These are phyloP conservation scores for Suhomyces guaymorum DNA, from an alignment of 1,139 yeast genomes.

Conservation along the genomic window DNA sequence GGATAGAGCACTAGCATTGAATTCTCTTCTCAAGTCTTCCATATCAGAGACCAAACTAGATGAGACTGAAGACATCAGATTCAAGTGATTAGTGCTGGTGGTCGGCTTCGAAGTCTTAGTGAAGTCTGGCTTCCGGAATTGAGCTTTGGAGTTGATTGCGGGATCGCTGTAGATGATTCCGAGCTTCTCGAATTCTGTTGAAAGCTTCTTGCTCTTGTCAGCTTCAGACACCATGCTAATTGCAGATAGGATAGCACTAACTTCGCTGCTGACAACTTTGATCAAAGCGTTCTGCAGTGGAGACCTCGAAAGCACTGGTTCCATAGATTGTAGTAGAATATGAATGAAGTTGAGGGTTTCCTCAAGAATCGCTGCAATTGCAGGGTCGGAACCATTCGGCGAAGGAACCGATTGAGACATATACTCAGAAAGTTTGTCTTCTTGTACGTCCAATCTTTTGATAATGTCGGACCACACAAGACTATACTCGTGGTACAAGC, in stretches of 20 bases:
- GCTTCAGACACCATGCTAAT: constrained; percentile 18
- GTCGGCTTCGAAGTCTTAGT: neutral
- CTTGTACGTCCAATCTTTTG: constrained; percentile 30
- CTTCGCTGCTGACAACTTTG: constrained; percentile 24
- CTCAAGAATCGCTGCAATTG: constrained; percentile 11
- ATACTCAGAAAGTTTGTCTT: constrained; percentile 24
- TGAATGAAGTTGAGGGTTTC: constrained; percentile 12
- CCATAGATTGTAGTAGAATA: constrained; percentile 9
- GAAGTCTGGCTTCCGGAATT: neutral
- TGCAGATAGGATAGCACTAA: constrained; percentile 25
- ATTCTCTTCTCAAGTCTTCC: constrained; percentile 1
- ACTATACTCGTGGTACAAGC: constrained; percentile 31
- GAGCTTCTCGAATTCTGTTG: constrained; percentile 13
- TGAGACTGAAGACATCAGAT: constrained; percentile 4
- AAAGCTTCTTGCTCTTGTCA: constrained; percentile 1
- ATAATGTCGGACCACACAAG: constrained; percentile 43
- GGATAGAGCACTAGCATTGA: neutral
- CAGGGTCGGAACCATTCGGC: constrained; percentile 8
- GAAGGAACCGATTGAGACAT: constrained; percentile 20
- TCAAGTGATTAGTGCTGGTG: neutral
- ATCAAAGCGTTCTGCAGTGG: constrained; percentile 19
- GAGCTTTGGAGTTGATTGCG: neutral
- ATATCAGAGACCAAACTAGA: constrained; percentile 6
- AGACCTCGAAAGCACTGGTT: neutral
- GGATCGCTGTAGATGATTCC: constrained; percentile 5